Percentiles rank a stretch among this genome's conserved stretches.
These are phyloP conservation scores for Myotisia sp. DNA, from an alignment of 2,329 filamentous ascomycete species.

Conservation along the genomic window DNA sequence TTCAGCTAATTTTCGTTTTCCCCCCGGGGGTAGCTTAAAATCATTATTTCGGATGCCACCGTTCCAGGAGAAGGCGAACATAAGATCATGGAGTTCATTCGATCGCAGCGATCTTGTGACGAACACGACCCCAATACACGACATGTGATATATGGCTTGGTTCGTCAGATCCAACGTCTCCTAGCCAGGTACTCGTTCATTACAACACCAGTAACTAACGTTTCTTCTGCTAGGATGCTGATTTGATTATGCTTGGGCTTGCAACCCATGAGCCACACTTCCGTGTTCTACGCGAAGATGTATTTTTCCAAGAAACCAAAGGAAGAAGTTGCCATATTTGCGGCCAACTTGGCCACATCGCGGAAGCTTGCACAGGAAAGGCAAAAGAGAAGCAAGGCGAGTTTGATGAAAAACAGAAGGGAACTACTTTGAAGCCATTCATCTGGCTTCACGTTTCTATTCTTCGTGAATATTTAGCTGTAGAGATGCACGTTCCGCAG, in stretches of 20 bases:
- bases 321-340: slow-evolving; percentile 73
- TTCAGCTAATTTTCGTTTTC: slow-evolving; percentile 13
- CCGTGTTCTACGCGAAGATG: slow-evolving; percentile 87
- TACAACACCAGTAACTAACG: no score
- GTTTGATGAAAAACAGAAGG: slow-evolving; percentile 66
- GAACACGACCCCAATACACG: slow-evolving; percentile 92
- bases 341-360: slow-evolving; percentile 82
- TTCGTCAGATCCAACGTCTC: slow-evolving; percentile 13
- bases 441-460: slow-evolving; percentile 95
- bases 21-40: slow-evolving; percentile 49
- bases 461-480: slow-evolving; percentile 79
- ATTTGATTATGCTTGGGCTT: slow-evolving; percentile 95
- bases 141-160: slow-evolving; percentile 90
- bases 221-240: slow-evolving; percentile 52
- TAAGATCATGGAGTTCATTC: slow-evolving; percentile 97
- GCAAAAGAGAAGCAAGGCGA: slow-evolving; percentile 65
- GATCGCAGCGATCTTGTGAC: slow-evolving; percentile 78
- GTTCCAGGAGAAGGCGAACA: slow-evolving; percentile 97
- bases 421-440: slow-evolving; percentile 66
- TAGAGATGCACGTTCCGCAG: slow-evolving; percentile 70
- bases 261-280: slow-evolving; percentile 97
- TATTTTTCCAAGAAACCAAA: slow-evolving; percentile 81
- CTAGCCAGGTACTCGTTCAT: no score
- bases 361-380: slow-evolving; percentile 67
- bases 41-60: slow-evolving; percentile 96